A percentile compares a stretch with the other conserved stretches of the same genome.
phyloP scores from a whole-genome alignment of 768 basidiomycete genomes.

The Russula lepida region DNA sequence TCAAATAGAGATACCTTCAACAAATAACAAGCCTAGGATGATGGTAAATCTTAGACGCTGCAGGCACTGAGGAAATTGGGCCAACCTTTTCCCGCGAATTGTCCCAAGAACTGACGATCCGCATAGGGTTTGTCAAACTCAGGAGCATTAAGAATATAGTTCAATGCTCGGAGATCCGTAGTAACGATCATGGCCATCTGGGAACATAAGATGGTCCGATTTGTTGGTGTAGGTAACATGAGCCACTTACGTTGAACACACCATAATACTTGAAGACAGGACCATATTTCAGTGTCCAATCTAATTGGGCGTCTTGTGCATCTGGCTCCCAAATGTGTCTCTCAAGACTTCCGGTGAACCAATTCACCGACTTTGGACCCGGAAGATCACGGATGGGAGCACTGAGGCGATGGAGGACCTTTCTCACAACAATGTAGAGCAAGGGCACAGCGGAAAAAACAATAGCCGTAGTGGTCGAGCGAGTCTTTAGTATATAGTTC shows the following conservation, averaged over 20 bases:
- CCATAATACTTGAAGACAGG: conserved; percentile 7
- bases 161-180: conserved; percentile 12
- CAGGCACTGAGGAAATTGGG: neutral
- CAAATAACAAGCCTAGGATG: conserved; percentile 9
- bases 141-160: conserved; percentile 5
- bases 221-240: neutral
- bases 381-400: conserved; percentile 7
- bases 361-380: conserved; percentile 11
- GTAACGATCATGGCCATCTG: neutral
- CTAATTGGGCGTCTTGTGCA: neutral
- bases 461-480: neutral
- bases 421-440: neutral
- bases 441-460: neutral
- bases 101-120: neutral
- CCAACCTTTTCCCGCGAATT: conserved; percentile 8
- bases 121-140: conserved; percentile 11
- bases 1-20: conserved; percentile 1
- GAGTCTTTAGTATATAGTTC: neutral
- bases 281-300: conserved; percentile 10
- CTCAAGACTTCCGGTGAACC: conserved; percentile 7
- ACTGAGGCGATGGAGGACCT: neutral
- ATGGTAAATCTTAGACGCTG: neutral
- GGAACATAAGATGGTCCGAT: neutral
- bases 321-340: conserved; percentile 12
- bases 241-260: conserved; percentile 5